Conservation (phyloP, 2,329 filamentous ascomycete genomes). For the Basipetospora chlamydospora region DNA sequence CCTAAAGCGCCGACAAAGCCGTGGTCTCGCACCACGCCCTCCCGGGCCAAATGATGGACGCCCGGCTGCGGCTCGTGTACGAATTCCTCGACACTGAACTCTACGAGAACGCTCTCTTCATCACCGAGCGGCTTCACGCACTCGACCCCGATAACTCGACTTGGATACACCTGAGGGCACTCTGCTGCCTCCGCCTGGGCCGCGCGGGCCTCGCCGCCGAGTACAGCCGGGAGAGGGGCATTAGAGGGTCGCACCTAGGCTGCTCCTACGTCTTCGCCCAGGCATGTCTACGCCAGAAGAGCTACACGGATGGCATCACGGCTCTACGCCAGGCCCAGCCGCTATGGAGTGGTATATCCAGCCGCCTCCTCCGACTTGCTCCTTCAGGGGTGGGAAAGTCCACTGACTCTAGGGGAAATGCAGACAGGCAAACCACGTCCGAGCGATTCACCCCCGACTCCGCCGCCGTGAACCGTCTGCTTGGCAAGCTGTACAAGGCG, state of each 20-base stretch:
- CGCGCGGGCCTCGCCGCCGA: slow-evolving; percentile 5
- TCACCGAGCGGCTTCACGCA: slow-evolving; percentile 8
- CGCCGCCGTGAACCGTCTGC: slow-evolving; percentile 8
- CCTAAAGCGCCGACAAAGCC: too few relatives aligned
- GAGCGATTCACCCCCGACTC: slow-evolving; percentile 9
- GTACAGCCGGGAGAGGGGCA: slow-evolving; percentile 6
- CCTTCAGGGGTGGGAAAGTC: too few relatives aligned
- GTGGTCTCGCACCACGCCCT: slow-evolving; percentile 2
- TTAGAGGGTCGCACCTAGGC: slow-evolving; percentile 8
- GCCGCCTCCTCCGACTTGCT: too few relatives aligned
- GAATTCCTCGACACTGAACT: slow-evolving; percentile 6
- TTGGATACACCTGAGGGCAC: slow-evolving; percentile 10
- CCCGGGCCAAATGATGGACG: slow-evolving; percentile 4
- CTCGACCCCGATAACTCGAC: slow-evolving; percentile 7
- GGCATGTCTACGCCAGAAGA: slow-evolving; percentile 8
- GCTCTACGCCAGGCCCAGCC: slow-evolving; percentile 8
- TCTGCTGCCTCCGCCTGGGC: slow-evolving; percentile 10
- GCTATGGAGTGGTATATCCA: slow-evolving; percentile 6
- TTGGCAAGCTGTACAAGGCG: slow-evolving; percentile 10
- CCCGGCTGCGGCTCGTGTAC: slow-evolving; percentile 5
- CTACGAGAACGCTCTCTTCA: slow-evolving; percentile 5
- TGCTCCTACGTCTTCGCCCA: slow-evolving; percentile 10
- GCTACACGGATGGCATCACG: slow-evolving; percentile 9
- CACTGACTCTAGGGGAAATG: too few relatives aligned
- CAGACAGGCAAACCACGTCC: slow-evolving; percentile 3